Conservation (phyloP, 2,329 filamentous ascomycete genomes). For the Cladosporium cucumerinum region DNA sequence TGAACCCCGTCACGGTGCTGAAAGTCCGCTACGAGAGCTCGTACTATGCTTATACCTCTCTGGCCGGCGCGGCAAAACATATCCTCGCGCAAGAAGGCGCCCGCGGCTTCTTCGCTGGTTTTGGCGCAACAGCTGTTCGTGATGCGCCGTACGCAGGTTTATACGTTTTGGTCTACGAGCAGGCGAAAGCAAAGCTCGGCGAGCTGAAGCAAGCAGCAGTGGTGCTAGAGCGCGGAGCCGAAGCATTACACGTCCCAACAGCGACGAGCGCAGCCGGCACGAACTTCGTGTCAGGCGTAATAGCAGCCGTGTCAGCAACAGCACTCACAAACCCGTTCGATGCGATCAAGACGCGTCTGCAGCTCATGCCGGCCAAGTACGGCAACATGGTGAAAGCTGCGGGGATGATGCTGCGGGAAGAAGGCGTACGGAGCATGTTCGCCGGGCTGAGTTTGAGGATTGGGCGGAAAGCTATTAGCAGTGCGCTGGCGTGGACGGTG, state of each 20-base stretch:
- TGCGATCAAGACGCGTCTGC: conserved; percentile 90
- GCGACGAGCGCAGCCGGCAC: conserved; percentile 58
- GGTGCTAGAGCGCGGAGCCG: conserved; percentile 22
- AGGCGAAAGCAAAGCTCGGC: conserved; percentile 65
- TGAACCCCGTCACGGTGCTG: conserved; percentile 95
- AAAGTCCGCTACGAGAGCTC: conserved; percentile 95
- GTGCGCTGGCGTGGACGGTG: conserved; percentile 93
- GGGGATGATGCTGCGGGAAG: conserved; percentile 73
- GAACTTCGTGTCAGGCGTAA: conserved; percentile 79
- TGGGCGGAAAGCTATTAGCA: conserved; percentile 86
- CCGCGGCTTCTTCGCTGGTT: conserved; percentile 86
- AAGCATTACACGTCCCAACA: conserved; percentile 18
- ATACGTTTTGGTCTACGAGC: conserved; percentile 92
- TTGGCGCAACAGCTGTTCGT: conserved; percentile 86
- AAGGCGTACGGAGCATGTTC: conserved; percentile 76
- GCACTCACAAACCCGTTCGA: conserved; percentile 95
- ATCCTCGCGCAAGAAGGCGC: conserved; percentile 71
- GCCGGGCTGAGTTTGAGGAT: conserved; percentile 84
- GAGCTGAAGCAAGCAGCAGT: conserved; percentile 21
- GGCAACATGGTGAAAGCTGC: conserved; percentile 76
- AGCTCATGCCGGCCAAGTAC: conserved; percentile 81
- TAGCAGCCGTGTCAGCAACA: conserved; percentile 79
- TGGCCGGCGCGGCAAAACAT: conserved; percentile 68
- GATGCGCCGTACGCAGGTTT: conserved; percentile 96
- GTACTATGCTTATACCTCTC: conserved; percentile 76